phyloP scores from a whole-genome alignment of 129 eudicot species.

The Centrapalus pauciflorus region DNA sequence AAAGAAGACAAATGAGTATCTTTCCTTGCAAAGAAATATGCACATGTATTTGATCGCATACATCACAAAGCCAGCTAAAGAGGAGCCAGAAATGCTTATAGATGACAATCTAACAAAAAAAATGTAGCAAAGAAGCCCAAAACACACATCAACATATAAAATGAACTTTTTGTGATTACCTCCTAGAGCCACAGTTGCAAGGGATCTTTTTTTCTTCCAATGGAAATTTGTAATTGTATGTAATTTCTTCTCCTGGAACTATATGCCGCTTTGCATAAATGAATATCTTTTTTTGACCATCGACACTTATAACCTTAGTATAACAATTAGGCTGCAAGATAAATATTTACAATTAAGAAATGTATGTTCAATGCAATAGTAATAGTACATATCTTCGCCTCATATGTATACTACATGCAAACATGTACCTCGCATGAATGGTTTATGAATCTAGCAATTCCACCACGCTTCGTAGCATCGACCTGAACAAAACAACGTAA shows the following conservation, averaged over 20 bases:
- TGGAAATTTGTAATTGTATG: conserved; percentile 97
- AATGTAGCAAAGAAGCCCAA: background rate
- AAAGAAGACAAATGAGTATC: background rate
- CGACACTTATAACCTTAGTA: conserved; percentile 84
- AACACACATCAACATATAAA: background rate
- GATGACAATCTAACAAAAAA: background rate
- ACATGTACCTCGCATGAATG: conserved; percentile 94
- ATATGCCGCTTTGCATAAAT: conserved; percentile 90
- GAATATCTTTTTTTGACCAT: conserved; percentile 93
- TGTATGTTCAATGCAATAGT: background rate
- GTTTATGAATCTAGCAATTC: conserved; percentile 93
- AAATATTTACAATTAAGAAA: background rate
- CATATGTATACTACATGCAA: background rate
- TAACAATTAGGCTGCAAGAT: conserved; percentile 95
- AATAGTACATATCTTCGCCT: conserved; percentile 6
- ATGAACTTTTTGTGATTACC: conserved; percentile 36
- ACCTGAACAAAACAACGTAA: conserved; percentile 69
- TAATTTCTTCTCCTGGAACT: conserved; percentile 85
- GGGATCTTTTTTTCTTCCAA: conserved; percentile 93
- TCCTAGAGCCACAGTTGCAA: conserved; percentile 86
- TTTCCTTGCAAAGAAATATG: background rate
- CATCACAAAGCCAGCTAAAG: background rate
- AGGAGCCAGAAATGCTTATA: background rate
- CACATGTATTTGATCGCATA: conserved; percentile 1
- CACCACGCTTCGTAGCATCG: conserved; percentile 99